Conservation (phyloP, 345 rosid species). For the Heritiera littoralis region DNA sequence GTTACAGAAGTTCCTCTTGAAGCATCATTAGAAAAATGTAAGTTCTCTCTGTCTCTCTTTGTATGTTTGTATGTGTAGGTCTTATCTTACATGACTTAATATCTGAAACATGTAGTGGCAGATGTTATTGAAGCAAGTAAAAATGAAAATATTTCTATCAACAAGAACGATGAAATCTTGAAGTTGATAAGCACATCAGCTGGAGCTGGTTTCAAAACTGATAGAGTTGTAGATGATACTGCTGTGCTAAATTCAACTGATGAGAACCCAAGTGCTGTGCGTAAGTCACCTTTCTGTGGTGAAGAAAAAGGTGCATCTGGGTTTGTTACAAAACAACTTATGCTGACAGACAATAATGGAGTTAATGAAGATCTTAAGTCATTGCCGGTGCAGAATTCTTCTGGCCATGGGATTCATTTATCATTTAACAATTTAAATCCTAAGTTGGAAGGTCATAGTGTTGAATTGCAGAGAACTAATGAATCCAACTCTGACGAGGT, state of each 20-base stretch:
- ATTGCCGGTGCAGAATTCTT: conserved; percentile 30
- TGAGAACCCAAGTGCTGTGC: conserved; percentile 22
- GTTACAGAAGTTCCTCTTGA: conserved; percentile 25
- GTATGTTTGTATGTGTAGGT: background rate
- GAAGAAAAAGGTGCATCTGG: conserved; percentile 35
- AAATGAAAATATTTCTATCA: conserved; percentile 26
- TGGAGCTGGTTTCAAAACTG: conserved; percentile 17
- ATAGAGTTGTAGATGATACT: conserved; percentile 26
- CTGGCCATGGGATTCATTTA: conserved; percentile 27
- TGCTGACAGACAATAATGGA: conserved; percentile 34
- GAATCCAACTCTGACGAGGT: conserved; percentile 33
- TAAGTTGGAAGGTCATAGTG: conserved; percentile 26
- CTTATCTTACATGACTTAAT: conserved; percentile 9
- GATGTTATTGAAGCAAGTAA: conserved; percentile 31
- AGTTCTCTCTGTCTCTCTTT: conserved; percentile 16
- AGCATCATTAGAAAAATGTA: conserved; percentile 32
- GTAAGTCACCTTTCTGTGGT: conserved; percentile 29
- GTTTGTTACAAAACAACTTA: conserved; percentile 37
- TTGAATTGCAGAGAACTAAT: conserved; percentile 34
- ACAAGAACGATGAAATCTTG: conserved; percentile 34
- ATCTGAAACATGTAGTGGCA: conserved; percentile 34
- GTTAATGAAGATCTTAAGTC: conserved; percentile 38
- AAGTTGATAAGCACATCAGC: conserved; percentile 25
- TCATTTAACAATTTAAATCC: conserved; percentile 35
- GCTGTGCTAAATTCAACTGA: conserved; percentile 22